Conservation (phyloP, 345 rosid species). For the Populus tremula region DNA sequence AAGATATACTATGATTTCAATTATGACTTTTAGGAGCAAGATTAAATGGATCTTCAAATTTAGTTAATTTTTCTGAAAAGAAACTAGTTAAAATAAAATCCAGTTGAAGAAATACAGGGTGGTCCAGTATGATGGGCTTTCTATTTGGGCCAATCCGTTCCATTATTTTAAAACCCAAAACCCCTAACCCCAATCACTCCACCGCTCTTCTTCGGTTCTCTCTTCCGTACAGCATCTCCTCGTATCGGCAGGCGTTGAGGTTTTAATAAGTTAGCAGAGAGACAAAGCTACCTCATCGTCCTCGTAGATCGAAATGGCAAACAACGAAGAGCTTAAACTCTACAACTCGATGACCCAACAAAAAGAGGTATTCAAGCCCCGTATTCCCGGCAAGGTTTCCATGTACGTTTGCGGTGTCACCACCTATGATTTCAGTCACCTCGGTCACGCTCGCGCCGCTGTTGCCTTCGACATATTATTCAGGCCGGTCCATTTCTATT, state of each 20-base stretch:
- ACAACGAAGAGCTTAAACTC: constrained; percentile 36
- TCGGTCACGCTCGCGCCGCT: constrained; percentile 92
- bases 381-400: constrained; percentile 53
- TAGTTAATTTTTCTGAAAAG: no score
- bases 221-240: neutral
- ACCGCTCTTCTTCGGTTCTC: neutral
- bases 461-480: constrained; percentile 72
- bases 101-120: neutral
- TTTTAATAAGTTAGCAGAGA: neutral
- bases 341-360: constrained; percentile 70
- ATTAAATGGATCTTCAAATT: no score
- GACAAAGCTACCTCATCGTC: neutral
- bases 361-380: constrained; percentile 54
- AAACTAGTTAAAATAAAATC: no score
- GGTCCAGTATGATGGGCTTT: neutral
- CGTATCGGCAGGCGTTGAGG: neutral
- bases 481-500: constrained; percentile 40
- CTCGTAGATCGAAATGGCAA: constrained; percentile 9
- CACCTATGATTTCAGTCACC: constrained; percentile 81
- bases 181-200: neutral
- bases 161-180: neutral
- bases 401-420: constrained; percentile 93
- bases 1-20: no score
- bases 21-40: no score
- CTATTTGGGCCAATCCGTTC: neutral